These are phyloP conservation scores for Kuraishia molischiana DNA, from an alignment of 805 yeast species.

Conservation along the genomic window DNA sequence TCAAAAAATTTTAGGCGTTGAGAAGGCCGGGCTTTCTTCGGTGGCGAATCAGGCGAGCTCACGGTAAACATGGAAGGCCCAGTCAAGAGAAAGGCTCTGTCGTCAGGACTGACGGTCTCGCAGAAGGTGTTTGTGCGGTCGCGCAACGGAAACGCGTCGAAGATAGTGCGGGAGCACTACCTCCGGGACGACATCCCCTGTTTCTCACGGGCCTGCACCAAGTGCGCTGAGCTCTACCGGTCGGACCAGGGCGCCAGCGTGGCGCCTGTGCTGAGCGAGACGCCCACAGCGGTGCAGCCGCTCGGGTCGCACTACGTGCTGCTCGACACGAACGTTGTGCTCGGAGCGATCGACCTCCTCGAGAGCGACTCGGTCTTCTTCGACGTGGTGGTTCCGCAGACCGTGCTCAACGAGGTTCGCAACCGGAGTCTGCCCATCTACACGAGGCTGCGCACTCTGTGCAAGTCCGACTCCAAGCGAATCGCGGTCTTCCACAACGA, in stretches of 20 bases:
- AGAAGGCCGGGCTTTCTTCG: too few relatives aligned
- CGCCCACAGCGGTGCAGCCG: conserved; percentile 38
- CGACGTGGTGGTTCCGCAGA: conserved; percentile 92
- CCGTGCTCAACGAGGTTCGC: conserved; percentile 88
- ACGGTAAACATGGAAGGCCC: not conserved
- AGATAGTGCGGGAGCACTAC: conserved; percentile 91
- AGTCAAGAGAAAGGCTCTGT: conserved; percentile 28
- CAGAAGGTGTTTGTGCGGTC: conserved; percentile 90
- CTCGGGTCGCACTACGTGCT: conserved; percentile 74
- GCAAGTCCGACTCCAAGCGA: conserved; percentile 69
- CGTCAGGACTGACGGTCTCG: conserved; percentile 54
- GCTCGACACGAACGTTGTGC: conserved; percentile 79
- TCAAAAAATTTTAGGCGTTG: not conserved
- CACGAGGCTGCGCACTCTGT: conserved; percentile 68
- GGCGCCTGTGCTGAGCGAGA: conserved; percentile 51
- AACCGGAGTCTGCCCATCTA: conserved; percentile 84
- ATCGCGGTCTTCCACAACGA: conserved; percentile 92
- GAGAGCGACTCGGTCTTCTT: conserved; percentile 70
- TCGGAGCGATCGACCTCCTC: conserved; percentile 82
- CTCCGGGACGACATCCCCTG: conserved; percentile 90
- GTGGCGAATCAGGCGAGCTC: too few relatives aligned
- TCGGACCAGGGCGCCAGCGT: conserved; percentile 61
- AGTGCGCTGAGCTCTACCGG: conserved; percentile 45
- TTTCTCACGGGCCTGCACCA: conserved; percentile 57
- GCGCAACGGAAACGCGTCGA: conserved; percentile 81